phyloP scores from a whole-genome alignment of 2,329 filamentous ascomycete genomes.

The Trichoderma oligosporum region DNA sequence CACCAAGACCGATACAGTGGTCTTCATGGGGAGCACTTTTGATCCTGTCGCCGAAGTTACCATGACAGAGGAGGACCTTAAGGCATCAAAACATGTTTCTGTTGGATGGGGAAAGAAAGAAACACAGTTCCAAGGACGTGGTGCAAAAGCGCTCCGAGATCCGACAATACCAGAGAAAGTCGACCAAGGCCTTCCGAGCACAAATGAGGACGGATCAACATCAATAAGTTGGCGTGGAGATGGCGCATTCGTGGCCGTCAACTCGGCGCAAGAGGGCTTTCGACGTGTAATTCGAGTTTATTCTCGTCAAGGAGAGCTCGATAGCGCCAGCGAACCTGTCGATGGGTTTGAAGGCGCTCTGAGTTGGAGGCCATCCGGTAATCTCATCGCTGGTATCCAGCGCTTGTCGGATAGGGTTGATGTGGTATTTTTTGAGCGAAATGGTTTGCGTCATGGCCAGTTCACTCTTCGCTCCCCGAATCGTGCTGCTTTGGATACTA shows the following conservation, averaged over 20 bases:
- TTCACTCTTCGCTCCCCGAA: constrained; percentile 72
- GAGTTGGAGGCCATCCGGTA: constrained; percentile 89
- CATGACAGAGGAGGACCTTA: constrained; percentile 72
- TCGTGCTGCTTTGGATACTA: constrained; percentile 51
- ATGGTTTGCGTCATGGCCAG: constrained; percentile 93
- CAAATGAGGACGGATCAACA: constrained; percentile 65
- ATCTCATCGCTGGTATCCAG: constrained; percentile 84
- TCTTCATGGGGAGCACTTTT: constrained; percentile 92
- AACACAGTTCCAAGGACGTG: constrained; percentile 92
- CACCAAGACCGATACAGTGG: constrained; percentile 71
- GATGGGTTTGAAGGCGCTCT: constrained; percentile 83
- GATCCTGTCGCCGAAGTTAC: constrained; percentile 74
- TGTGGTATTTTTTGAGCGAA: constrained; percentile 93
- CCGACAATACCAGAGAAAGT: constrained; percentile 92
- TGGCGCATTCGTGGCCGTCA: constrained; percentile 85
- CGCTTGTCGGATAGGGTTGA: constrained; percentile 65
- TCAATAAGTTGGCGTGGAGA: constrained; percentile 92
- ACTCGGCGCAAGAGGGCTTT: constrained; percentile 63
- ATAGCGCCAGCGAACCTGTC: constrained; percentile 92
- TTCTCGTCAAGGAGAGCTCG: constrained; percentile 82
- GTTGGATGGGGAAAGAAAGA: constrained; percentile 98
- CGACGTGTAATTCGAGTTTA: constrained; percentile 85
- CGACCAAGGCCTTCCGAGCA: constrained; percentile 74
- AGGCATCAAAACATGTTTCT: constrained; percentile 87
- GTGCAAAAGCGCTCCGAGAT: constrained; percentile 80